Conservation (phyloP, 805 yeast genomes). For the Zygoascus ofunaensis region DNA sequence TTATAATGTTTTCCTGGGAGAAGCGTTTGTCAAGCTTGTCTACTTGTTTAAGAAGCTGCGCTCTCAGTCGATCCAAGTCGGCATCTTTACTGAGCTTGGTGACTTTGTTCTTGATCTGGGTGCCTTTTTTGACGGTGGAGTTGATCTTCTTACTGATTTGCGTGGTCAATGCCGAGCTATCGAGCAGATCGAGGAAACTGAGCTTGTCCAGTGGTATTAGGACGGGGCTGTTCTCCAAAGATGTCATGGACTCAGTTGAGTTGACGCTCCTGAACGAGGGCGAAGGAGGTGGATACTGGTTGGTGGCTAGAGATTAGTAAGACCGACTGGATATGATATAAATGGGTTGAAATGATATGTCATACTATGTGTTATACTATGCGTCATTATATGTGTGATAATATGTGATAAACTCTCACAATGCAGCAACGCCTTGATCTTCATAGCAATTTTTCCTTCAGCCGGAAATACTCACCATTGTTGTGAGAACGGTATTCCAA, state of each 20-base stretch:
- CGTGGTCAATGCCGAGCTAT: conserved; percentile 24
- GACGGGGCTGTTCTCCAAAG: conserved; percentile 14
- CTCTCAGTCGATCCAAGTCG: conserved; percentile 26
- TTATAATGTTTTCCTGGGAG: conserved; percentile 20
- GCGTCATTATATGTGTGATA: too few species aligned
- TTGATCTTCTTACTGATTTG: conserved; percentile 21
- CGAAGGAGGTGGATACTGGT: conserved; percentile 3
- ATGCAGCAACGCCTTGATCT: too few species aligned
- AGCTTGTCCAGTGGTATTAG: conserved; percentile 22
- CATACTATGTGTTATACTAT: too few species aligned
- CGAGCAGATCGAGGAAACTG: conserved; percentile 28
- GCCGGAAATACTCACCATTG: too few species aligned
- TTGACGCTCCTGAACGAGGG: conserved; percentile 10
- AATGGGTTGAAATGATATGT: too few species aligned
- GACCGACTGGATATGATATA: too few species aligned
- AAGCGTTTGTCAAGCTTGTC: conserved; percentile 24
- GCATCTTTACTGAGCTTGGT: conserved; percentile 19
- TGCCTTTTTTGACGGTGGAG: conserved; percentile 18
- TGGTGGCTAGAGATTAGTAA: too few species aligned
- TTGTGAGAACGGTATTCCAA: too few species aligned
- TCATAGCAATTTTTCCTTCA: too few species aligned
- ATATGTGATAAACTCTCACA: too few species aligned
- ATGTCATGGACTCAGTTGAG: conserved; percentile 14
- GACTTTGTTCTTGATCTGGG: conserved; percentile 22
- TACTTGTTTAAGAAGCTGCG: conserved; percentile 21